Conservation (phyloP, 441 rosid genomes). For the Erodium texanum region DNA sequence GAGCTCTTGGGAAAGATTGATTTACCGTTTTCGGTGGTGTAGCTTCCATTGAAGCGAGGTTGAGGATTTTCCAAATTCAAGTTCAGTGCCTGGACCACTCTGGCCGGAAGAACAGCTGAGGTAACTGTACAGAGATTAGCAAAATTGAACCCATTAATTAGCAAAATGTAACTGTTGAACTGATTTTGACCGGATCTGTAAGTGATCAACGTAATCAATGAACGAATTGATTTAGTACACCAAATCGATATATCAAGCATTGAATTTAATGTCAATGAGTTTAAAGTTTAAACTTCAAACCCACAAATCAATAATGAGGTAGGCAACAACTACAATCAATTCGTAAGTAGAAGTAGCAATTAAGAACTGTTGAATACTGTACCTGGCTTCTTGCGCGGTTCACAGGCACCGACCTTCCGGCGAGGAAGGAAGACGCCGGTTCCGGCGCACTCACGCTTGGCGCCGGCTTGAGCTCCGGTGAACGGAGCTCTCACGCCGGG, state of each 20-base stretch:
- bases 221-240: no score
- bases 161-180: no score
- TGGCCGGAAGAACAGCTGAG: no score
- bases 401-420: constrained; percentile 12
- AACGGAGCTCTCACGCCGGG: constrained; percentile 20
- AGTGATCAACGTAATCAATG: no score
- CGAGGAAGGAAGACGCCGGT: neutral
- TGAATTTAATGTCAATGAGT: no score
- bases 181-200: constrained; percentile 26
- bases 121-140: no score
- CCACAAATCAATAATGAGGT: no score
- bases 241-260: no score
- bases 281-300: no score
- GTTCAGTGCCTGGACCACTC: neutral
- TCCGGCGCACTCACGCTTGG: neutral
- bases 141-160: no score
- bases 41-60: constrained; percentile 24
- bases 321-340: no score
- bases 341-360: no score
- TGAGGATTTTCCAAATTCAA: constrained; percentile 19
- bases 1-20: neutral
- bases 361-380: constrained; percentile 12
- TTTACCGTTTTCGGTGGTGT: constrained; percentile 17
- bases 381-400: neutral
- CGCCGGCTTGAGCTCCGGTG: constrained; percentile 13